A percentile compares a stretch with the other conserved stretches of the same genome.
phyloP scores from a whole-genome alignment of 805 yeast genomes.

The Wickerhamomyces alni region DNA sequence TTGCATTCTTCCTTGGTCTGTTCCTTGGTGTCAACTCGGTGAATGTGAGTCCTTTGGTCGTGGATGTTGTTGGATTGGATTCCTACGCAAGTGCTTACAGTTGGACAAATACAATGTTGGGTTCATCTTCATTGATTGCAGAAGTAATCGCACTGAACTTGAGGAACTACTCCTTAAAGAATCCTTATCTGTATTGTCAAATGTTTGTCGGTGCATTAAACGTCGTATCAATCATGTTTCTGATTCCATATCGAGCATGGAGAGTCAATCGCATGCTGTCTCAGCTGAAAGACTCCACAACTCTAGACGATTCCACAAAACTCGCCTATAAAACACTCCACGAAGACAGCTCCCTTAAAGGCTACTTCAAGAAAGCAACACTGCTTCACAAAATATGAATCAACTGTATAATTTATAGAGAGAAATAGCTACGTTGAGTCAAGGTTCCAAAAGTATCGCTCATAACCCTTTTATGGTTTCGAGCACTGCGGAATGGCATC shows the following conservation, averaged over 20 bases:
- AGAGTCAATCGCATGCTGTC: conserved; percentile 37
- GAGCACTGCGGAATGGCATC: too few species aligned
- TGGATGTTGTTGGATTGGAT: conserved; percentile 33
- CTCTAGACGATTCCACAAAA: conserved; percentile 1
- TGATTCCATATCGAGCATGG: conserved; percentile 46
- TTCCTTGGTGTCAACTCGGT: conserved; percentile 41
- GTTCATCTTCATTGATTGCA: conserved; percentile 34
- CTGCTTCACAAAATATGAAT: not conserved
- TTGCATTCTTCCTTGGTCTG: conserved; percentile 38
- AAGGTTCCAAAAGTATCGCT: too few species aligned
- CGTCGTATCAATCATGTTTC: conserved; percentile 34
- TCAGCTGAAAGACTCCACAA: conserved; percentile 10
- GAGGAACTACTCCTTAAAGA: conserved; percentile 23
- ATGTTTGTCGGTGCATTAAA: conserved; percentile 50
- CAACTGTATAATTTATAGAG: too few species aligned
- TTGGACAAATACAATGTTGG: conserved; percentile 26
- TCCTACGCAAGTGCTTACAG: conserved; percentile 35
- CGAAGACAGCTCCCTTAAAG: conserved; percentile 2
- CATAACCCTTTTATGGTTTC: too few species aligned
- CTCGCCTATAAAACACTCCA: not conserved
- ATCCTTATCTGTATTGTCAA: conserved; percentile 55
- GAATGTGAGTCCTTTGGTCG: conserved; percentile 32
- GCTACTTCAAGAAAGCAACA: conserved; percentile 12
- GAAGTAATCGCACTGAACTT: conserved; percentile 53
- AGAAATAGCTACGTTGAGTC: too few species aligned